A percentile compares a stretch with the other conserved stretches of the same genome.
Conservation (phyloP, 345 rosid genomes). For the Eucalyptus shirleyi region DNA sequence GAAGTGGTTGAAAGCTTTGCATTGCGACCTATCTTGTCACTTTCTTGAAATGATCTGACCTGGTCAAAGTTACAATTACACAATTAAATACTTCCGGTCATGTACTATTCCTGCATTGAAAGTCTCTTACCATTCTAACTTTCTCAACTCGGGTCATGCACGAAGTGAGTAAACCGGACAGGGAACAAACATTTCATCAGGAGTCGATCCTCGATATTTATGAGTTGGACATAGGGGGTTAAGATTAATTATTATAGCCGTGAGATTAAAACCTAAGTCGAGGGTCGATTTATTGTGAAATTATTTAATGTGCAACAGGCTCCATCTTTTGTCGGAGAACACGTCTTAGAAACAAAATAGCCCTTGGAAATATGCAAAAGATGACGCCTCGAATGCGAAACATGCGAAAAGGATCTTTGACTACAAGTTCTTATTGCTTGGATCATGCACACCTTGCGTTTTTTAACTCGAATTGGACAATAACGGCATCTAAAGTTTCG, state of each 20-base stretch:
- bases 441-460: not conserved
- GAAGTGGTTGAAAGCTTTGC: not conserved
- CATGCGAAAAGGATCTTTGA: not conserved
- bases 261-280: not conserved
- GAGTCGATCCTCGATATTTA: not conserved
- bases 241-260: not conserved
- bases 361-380: not conserved
- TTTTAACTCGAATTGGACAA: not conserved
- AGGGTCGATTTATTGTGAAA: not conserved
- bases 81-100: not conserved
- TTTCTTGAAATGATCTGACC: not conserved
- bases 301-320: not conserved
- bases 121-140: not conserved
- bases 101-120: not conserved
- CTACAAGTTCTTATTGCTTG: not conserved
- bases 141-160: not conserved
- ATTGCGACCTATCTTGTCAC: not conserved
- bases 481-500: not conserved
- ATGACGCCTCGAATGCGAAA: not conserved
- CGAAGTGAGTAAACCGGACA: not conserved
- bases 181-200: not conserved
- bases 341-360: not conserved
- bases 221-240: not conserved
- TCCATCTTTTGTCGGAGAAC: not conserved
- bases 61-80: not conserved